Percentiles rank a stretch among this genome's conserved stretches.
Conservation (phyloP, 345 rosid genomes). For the Populus alba region DNA sequence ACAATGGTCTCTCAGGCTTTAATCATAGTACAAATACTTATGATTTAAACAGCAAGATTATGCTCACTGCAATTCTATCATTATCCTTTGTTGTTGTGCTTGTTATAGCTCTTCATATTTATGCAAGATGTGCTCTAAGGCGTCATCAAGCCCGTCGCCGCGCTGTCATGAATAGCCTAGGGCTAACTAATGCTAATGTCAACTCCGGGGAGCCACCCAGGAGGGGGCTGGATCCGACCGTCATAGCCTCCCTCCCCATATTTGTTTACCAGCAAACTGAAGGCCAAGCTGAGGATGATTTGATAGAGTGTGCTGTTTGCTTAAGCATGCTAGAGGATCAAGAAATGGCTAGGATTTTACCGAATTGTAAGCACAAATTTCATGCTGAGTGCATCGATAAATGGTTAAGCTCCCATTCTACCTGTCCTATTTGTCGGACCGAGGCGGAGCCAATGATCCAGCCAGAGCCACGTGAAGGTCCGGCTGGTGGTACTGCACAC, state of each 20-base stretch:
- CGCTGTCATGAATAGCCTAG: not conserved
- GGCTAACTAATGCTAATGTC: not conserved
- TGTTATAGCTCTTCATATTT: constrained; percentile 16
- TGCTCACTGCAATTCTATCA: constrained; percentile 14
- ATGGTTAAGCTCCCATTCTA: constrained; percentile 59
- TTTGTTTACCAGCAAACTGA: constrained; percentile 32
- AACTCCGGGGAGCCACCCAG: constrained; percentile 15
- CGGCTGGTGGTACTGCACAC: not conserved
- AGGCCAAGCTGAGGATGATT: not conserved
- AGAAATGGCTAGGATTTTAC: constrained; percentile 58
- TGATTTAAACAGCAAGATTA: constrained; percentile 19
- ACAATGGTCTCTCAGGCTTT: no score
- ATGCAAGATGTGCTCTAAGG: constrained; percentile 11
- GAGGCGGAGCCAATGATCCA: constrained; percentile 60
- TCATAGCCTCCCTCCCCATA: constrained; percentile 55
- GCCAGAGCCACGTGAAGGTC: constrained; percentile 42
- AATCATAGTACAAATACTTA: not conserved
- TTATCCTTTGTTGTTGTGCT: constrained; percentile 15
- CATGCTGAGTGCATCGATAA: constrained; percentile 64
- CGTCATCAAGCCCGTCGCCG: constrained; percentile 11
- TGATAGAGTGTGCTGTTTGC: constrained; percentile 64
- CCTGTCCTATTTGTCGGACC: constrained; percentile 74
- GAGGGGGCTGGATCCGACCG: constrained; percentile 45
- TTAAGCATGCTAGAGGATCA: constrained; percentile 58
- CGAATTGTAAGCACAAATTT: constrained; percentile 74